Evolutionary conservation across 1,284 basidiomycete species (phyloP), one percentile per base, ranked within the genome.

Genomic region (Erythrobasidium hasegawianum): DNA sequence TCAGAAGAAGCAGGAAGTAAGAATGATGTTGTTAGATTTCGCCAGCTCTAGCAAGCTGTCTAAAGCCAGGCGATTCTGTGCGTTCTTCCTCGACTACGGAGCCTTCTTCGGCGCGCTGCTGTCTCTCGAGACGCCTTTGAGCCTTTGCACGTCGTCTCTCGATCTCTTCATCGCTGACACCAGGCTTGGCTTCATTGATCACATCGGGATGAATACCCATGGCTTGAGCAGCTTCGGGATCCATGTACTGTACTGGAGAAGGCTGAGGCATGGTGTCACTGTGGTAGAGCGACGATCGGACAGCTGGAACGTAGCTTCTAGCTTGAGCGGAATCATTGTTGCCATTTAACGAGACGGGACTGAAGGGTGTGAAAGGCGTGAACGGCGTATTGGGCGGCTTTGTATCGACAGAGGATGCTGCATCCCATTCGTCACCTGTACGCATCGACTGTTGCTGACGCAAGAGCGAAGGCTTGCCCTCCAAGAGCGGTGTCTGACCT

Each of bases 131-230:
- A 24, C 62, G 43, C 16, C 62, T 41, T 38, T 65, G 62, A 16
- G 62, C 62, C 16, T 56, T 41, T 39, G 55, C 40, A 14, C 62
- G 55, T 14, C 62, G 55, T 20, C 62, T 50, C 45, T 65, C 62
- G 33, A 65, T 65, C 33, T 65, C 62, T 7, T 57, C 62, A 14
- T 65, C 62, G 20, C 55, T 58, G 43, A 65, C 47, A 10, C 62
- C 55, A 16, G 62, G 55, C 26, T 58, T 41, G 22, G 62, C 62
- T 45, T 56, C 54, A 9, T 43, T 49, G 14, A 65, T 40, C 11
- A 65, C 62, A 16, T 65, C 62, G 22, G 62, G 62, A 58, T 65
- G 62, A n/a, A 65, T 58, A 33, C 62, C 62, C 62, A 65, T 65
- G 18, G 62, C 62, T 43, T 65, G 62, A 40, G 62, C 62, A 8